These are phyloP conservation scores for Sporothrix brunneoviolacea DNA, from an alignment of 2,329 filamentous ascomycete genomes.

Conservation along the genomic window DNA sequence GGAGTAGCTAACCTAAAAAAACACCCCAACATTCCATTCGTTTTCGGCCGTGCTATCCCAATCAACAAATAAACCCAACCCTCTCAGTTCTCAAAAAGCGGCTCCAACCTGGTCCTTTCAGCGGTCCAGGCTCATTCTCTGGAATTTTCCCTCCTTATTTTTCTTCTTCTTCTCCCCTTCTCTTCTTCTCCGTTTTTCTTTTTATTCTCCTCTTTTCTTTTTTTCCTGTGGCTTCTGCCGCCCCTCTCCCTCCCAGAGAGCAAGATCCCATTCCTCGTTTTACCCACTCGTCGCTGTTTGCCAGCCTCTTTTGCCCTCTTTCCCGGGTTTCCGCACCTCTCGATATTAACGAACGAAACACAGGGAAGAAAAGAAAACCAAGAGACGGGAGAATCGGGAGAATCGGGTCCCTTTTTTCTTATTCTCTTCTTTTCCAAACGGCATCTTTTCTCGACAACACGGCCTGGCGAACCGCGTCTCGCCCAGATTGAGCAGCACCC, in stretches of 20 bases:
- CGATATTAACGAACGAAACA: conserved; percentile 4
- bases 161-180: background rate
- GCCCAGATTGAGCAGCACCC: background rate
- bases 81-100: background rate
- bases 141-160: background rate
- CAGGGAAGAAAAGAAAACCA: background rate
- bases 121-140: background rate
- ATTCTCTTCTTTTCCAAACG: background rate
- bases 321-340: conserved; percentile 2
- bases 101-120: background rate
- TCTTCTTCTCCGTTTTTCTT: background rate
- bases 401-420: background rate
- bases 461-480: conserved; percentile 1
- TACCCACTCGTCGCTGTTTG: background rate
- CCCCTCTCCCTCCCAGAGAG: background rate
- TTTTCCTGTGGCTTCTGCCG: background rate
- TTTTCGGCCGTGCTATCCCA: background rate
- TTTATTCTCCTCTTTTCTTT: background rate
- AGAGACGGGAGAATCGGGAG: background rate
- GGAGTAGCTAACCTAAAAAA: background rate
- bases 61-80: background rate
- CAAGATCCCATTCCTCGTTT: background rate
- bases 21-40: conserved; percentile 3
- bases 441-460: background rate
- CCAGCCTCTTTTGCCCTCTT: background rate